Evolutionary conservation across 192 early-diverging fungal species (phyloP), one percentile per base, ranked within the genome.

Genomic region (Coemansia sp.): DNA sequence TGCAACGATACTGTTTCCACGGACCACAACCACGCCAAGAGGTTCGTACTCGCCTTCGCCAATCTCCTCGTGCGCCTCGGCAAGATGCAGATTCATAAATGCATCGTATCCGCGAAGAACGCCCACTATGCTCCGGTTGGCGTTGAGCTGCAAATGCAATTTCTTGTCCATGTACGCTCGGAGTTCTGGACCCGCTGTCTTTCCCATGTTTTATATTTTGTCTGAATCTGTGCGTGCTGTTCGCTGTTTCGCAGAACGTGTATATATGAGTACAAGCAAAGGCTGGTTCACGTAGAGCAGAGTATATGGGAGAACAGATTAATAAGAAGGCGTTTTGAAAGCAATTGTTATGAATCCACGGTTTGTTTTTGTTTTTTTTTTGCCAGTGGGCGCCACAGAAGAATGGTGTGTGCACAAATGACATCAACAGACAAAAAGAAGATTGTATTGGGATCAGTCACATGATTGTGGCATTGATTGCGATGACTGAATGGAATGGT

Each of bases 41-140:
- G 86, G 67, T n/a, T 84, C 66, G 50, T 85, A 87, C 64, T 93
- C 88, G 22, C 85, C 86, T 2, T 86, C 86, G 7, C 83, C 84
- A 16, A 91, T 79, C 63, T 92, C 89, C 75, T 99, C 97, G 38
- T 90, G 84, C 25, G 95, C 88, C 46, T 98, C 93, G 64, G 95
- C 97, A 68, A 99, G 77, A 41, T 98, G 95, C 68, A 99, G 73
- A 85, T 99, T 99, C 98, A 99, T 97, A 84, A 98, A 99, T 17
- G 98, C 90, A 73, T 99, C 98, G 72, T 89, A 99, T n/a, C 98
- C 97, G 49, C 98, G 92, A 73, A 99, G 89, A 41, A 98, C 83
- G 41, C 98, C 98, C n/a, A 89, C 91, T 40, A 99, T 92, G 70
- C 89, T 88, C 54, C 98, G 87, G 74, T 87, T 88, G 48, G 92